Evolutionary conservation across 2,329 filamentous ascomycete genomes (phyloP), one percentile per base, ranked within the genome.

Genomic region (Sarocladium strictum): DNA sequence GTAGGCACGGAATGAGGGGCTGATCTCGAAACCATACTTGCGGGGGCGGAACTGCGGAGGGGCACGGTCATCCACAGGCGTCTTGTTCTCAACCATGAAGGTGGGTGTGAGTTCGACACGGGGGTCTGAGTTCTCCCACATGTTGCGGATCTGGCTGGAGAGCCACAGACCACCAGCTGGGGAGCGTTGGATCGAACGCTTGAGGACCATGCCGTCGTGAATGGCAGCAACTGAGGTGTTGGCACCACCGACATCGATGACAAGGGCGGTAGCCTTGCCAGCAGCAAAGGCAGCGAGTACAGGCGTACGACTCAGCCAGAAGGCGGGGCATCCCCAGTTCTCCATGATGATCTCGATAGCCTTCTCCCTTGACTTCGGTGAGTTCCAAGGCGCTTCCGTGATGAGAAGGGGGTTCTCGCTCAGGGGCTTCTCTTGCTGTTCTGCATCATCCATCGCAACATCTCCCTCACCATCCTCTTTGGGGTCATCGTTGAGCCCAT

Each of bases 321-420:
- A 97, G 4, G 94, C 94, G 17, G 94, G 94, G 55, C 87, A 88
- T 26, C 90, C 92, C 91, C 94, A 99, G 66, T 85, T 89, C 77
- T 99, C 94, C 86, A 99, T 97, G 57, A 90, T 91, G 59, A 97
- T 85, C 74, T 99, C 94, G 64, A 97, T 93, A 38, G 87, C 86
- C 80, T 94, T 96, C 74, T 99, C 94, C 57, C 95, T 81, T 57
- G 88, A 84, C 75, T 97, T 97, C 41, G 82, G 72, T 24, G 85
- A 80, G 72, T 96, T 97, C 92, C 93, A 97, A 11, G 90, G 88
- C 14, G 92, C 89, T 72, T 99, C 94, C 1, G 90, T 96, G 82
- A 99, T 87, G 56, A 99, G 78, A 57, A 99, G 75, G 7, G 94
- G 95, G 69, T 89, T 94, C 69, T 97, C 94, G 51, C 87, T 83